Percentiles rank a stretch among this genome's conserved stretches.
Conservation (phyloP, 2,329 filamentous ascomycete species). For the Trichoderma lentiforme region DNA sequence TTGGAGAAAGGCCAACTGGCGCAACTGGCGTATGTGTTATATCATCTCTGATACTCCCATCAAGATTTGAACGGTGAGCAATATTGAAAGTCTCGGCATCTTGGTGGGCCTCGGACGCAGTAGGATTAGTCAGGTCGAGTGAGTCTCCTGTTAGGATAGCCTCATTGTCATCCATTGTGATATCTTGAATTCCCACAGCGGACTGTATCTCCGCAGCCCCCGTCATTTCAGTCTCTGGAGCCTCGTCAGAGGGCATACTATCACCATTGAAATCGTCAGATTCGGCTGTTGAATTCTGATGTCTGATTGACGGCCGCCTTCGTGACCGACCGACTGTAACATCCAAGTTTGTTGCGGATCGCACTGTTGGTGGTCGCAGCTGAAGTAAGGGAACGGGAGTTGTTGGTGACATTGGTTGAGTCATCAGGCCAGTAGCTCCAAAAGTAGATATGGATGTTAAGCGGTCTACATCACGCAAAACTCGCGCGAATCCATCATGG, state of each 20-base stretch:
- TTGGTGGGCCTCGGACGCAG: conserved; percentile 73
- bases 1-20: conserved; percentile 69
- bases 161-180: conserved; percentile 73
- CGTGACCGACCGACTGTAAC: conserved; percentile 55
- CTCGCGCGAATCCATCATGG: conserved; percentile 72
- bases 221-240: conserved; percentile 72
- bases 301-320: conserved; percentile 79
- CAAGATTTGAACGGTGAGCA: conserved; percentile 77
- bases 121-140: conserved; percentile 71
- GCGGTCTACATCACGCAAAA: conserved; percentile 77
- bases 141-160: conserved; percentile 72
- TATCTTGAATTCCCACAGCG: conserved; percentile 81
- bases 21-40: conserved; percentile 63
- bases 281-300: conserved; percentile 87
- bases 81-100: conserved; percentile 93
- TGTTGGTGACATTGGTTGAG: conserved; percentile 89
- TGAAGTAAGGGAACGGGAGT: conserved; percentile 73
- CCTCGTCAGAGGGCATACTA: conserved; percentile 74
- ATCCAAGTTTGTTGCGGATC: conserved; percentile 47
- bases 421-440: conserved; percentile 65
- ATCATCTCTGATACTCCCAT: conserved; percentile 78
- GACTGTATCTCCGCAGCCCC: conserved; percentile 77
- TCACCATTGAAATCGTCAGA: conserved; percentile 84
- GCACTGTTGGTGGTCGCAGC: conserved; percentile 51
- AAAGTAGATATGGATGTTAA: conserved; percentile 77